Evolutionary conservation across 306 rosid species (phyloP), one percentile per base, ranked within the genome.

Genomic region (Trifolium fragiferum): DNA sequence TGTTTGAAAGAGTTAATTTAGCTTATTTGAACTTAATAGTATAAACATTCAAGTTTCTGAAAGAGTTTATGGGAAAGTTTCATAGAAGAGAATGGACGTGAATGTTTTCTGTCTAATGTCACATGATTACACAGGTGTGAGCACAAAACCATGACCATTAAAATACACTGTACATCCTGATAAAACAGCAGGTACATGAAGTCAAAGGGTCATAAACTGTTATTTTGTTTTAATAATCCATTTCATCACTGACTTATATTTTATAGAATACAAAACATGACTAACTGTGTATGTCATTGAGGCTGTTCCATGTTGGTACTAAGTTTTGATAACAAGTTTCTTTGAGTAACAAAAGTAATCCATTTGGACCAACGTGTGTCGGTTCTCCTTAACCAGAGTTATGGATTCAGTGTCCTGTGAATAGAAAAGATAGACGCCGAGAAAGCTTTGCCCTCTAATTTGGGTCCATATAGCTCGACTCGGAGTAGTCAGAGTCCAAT

Each of bases 221-320:
- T 43, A 12, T 3, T 43, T 43, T 12, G 66, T 35, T 66, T 20
- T 64, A 47, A 65, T 65, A 10, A 32, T 40, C 38, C 43, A 55
- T 70, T 64, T 61, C 70, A 33, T 16, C 51, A 38, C 33, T 76
- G 74, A 23, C 70, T 70, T 53, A 8, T 30, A 65, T 35, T 35
- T 35, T 35, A 35, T 35, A 35, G 70, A 53, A 64, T 20, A 5
- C 25, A 64, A 44, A 66, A 27, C 41, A 79, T 38, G 47, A 27
- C 40, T 38, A 54, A 7, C 71, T 75, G 18, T 70, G 40, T 23
- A 49, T 64, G 64, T 70, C 47, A 50, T 61, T 37, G 65, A 80
- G 75, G 61, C 30, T 38, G n/a, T 59, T 68, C 61, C 21, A 43
- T 63, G 59, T 47, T 49, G 1, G 25, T 23, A 23, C 25, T 23